phyloP scores from a whole-genome alignment of 1,284 basidiomycete species.

The Sanghuangporus baumii region DNA sequence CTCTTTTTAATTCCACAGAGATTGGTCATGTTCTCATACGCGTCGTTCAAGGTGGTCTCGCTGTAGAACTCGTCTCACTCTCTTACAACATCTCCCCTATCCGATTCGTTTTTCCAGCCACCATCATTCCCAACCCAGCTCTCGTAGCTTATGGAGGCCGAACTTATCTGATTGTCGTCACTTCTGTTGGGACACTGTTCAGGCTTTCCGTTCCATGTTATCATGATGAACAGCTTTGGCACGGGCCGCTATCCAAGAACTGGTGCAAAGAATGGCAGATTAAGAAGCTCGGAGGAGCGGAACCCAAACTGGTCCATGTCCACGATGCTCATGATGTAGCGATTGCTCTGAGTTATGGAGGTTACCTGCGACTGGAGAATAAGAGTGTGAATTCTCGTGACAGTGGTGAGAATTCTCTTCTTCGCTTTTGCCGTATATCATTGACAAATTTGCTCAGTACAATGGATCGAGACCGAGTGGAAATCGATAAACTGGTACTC shows the following conservation, averaged over 20 bases:
- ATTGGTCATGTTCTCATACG: constrained; percentile 72
- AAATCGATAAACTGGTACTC: constrained; percentile 62
- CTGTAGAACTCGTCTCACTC: constrained; percentile 73
- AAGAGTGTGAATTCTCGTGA: constrained; percentile 35
- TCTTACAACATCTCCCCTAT: constrained; percentile 57
- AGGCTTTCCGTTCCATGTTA: constrained; percentile 66
- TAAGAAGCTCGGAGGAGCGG: constrained; percentile 40
- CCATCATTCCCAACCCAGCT: constrained; percentile 61
- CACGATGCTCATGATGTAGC: constrained; percentile 67
- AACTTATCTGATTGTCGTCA: constrained; percentile 69
- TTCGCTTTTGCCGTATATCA: neutral
- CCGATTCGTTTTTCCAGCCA: constrained; percentile 73
- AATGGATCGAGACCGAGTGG: constrained; percentile 62
- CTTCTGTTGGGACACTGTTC: constrained; percentile 69
- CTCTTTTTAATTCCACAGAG: constrained; percentile 47
- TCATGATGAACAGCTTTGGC: constrained; percentile 50
- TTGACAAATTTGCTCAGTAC: neutral
- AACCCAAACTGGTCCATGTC: constrained; percentile 55
- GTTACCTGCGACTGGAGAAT: constrained; percentile 66
- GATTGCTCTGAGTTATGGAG: constrained; percentile 63
- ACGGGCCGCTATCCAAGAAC: constrained; percentile 43
- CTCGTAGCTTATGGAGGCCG: constrained; percentile 57
- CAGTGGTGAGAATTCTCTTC: neutral
- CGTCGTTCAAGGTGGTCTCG: constrained; percentile 67
- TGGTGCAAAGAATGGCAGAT: constrained; percentile 69